These are phyloP conservation scores for Podaxis pistillaris DNA, from an alignment of 768 basidiomycete species.

Conservation along the genomic window DNA sequence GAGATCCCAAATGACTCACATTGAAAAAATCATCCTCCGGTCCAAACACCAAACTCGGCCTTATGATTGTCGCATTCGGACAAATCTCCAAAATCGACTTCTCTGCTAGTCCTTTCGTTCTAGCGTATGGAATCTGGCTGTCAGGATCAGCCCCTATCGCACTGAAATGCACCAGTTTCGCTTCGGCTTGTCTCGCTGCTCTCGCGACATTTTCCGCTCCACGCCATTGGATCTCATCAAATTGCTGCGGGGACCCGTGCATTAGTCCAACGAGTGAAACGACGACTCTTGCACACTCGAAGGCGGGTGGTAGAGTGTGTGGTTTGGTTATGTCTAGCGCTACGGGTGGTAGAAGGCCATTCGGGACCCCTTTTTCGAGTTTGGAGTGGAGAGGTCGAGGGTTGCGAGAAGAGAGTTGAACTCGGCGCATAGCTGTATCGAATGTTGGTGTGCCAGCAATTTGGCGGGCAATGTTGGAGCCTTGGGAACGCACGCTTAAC, in stretches of 20 bases:
- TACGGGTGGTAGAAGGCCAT: conserved; percentile 39
- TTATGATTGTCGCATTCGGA: conserved; percentile 56
- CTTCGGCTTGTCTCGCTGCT: conserved; percentile 49
- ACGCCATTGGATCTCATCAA: conserved; percentile 60
- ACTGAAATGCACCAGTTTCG: conserved; percentile 64
- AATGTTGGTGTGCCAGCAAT: conserved; percentile 32
- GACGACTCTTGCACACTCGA: conserved; percentile 55
- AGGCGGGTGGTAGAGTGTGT: conserved; percentile 42
- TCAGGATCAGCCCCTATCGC: conserved; percentile 70
- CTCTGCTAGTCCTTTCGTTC: conserved; percentile 66
- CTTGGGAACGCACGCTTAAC: conserved; percentile 26
- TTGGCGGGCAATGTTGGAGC: conserved; percentile 57
- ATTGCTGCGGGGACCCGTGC: conserved; percentile 52
- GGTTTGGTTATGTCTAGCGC: conserved; percentile 56
- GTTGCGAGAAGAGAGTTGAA: conserved; percentile 61
- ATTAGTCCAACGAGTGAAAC: conserved; percentile 73
- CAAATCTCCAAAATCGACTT: conserved; percentile 44
- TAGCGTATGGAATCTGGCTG: conserved; percentile 58
- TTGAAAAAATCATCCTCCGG: conserved; percentile 77
- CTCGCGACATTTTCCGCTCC: conserved; percentile 68
- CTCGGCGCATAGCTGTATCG: conserved; percentile 29
- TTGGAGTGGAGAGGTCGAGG: conserved; percentile 41
- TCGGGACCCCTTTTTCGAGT: conserved; percentile 31
- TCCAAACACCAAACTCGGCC: conserved; percentile 76
- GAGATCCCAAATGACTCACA: conserved; percentile 37